Evolutionary conservation across 2,329 filamentous ascomycete genomes (phyloP), one percentile per base, ranked within the genome.

Genomic region (Colletotrichum theobromicola): DNA sequence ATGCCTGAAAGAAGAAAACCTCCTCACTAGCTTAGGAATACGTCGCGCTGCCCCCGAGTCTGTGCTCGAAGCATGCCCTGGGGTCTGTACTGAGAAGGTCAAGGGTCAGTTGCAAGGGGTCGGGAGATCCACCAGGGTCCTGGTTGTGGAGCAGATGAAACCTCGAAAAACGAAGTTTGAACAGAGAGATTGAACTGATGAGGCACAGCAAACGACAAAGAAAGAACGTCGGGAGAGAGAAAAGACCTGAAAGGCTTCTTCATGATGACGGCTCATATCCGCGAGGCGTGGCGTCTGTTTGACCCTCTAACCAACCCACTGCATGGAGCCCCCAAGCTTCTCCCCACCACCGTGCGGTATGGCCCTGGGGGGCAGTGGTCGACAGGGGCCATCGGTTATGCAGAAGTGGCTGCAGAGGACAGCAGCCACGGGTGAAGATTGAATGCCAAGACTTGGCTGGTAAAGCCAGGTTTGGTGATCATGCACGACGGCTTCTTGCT

Each of bases 131-230:
- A 58, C 68, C 72, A 67, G 57, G 62, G 62, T 50, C 62, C 55
- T 69, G 62, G 55, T 50, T 37, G 55, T 74, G 72, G 68, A 74
- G 72, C 58, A 26, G 37, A 67, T 74, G 72, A 74, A 74, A 74
- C 72, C 64, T 72, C 61, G 32, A 72, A 74, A 70, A 74, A 72
- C 68, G 68, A 74, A 74, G 32, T 63, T 30, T 28, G 35, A 34
- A 46, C 32, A 32, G 46, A 32, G 57, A 74, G 28, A 42, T 57
- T 37, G 61, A 28, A 58, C 68, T 57, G 57, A 35, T 37, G 42
- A 37, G 61, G 68, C n/a, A 74, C 34, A 16, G 57, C 35, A 34
- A 72, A 71, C 34, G 32, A 72, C 62, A 74, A 72, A 63, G 68
- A 72, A 74, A 72, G 68, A 18, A 37, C n/a, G n/a, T 30, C 10